phyloP scores from a whole-genome alignment of 2,329 filamentous ascomycete genomes.

The Epicoccum sorghinum region DNA sequence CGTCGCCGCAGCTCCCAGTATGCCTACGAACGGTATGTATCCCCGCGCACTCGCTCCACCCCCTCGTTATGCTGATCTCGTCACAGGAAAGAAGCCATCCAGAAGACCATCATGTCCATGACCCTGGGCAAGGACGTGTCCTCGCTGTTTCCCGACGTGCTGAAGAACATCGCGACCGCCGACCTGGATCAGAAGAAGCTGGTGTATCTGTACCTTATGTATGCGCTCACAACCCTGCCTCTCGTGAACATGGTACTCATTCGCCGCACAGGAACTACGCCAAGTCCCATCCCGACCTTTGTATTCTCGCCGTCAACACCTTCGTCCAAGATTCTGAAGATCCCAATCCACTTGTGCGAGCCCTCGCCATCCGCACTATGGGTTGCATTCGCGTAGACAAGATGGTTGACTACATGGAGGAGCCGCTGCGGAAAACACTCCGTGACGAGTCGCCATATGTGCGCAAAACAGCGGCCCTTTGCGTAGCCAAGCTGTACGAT shows the following conservation, averaged over 20 bases:
- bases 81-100: slow-evolving; percentile 89
- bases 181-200: slow-evolving; percentile 99
- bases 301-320: slow-evolving; percentile 97
- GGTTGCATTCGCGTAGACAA: slow-evolving; percentile 98
- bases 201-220: slow-evolving; percentile 96
- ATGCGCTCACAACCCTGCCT: not conserved
- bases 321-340: slow-evolving; percentile 99
- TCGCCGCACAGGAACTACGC: slow-evolving; percentile 82
- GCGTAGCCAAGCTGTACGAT: slow-evolving; percentile 97
- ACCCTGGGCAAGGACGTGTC: slow-evolving; percentile 98
- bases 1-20: slow-evolving; percentile 79
- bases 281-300: slow-evolving; percentile 97
- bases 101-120: slow-evolving; percentile 99
- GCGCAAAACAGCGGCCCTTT: slow-evolving; percentile 96
- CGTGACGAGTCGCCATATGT: slow-evolving; percentile 98
- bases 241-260: slow-evolving; percentile 11
- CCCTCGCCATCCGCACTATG: slow-evolving; percentile 96
- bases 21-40: slow-evolving; percentile 81
- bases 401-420: slow-evolving; percentile 99
- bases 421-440: slow-evolving; percentile 92
- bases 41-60: not conserved
- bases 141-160: slow-evolving; percentile 91
- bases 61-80: slow-evolving; percentile 40
- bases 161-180: slow-evolving; percentile 96
- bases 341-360: slow-evolving; percentile 92